Evolutionary conservation across 805 yeast genomes (phyloP).

Genomic region (Schwanniomyces vanrijiae): DNA sequence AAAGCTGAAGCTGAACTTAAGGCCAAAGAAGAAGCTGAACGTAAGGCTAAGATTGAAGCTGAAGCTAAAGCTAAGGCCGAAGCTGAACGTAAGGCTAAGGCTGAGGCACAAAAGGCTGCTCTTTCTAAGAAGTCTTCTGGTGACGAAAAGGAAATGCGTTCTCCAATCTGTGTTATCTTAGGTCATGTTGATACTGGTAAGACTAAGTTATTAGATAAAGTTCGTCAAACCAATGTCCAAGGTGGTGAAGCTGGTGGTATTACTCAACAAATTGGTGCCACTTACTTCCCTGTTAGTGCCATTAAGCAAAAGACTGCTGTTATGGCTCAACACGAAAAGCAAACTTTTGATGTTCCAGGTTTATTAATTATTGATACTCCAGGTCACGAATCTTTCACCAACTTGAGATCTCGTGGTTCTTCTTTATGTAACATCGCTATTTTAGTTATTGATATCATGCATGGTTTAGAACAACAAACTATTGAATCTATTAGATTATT

Average conservation of each 20-base stretch:
- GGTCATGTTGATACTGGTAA: conserved; percentile 99
- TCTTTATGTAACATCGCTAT: conserved; percentile 99
- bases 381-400: conserved; percentile 99
- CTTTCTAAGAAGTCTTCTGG: conserved; percentile 12
- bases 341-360: conserved; percentile 94
- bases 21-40: conserved; percentile 29
- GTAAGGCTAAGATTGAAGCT: conserved; percentile 20
- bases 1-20: conserved; percentile 21
- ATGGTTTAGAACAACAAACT: conserved; percentile 98
- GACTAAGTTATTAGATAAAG: conserved; percentile 92
- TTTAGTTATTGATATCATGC: conserved; percentile 97
- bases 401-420: conserved; percentile 97
- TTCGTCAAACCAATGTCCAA: conserved; percentile 98
- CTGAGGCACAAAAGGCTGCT: conserved; percentile 18
- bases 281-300: conserved; percentile 96
- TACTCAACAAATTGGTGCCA: conserved; percentile 99
- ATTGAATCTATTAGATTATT: conserved; percentile 87
- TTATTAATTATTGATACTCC: conserved; percentile 96
- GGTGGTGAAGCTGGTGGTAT: conserved; percentile 99
- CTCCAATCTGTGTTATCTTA: conserved; percentile 97
- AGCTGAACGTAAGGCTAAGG: conserved; percentile 33
- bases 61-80: conserved; percentile 23
- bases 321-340: conserved; percentile 83
- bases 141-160: conserved; percentile 68
- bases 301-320: conserved; percentile 88